Evolutionary conservation across 805 yeast genomes (phyloP), one percentile per base, ranked within the genome.

Genomic region (Starmerella lactis-condensi): DNA sequence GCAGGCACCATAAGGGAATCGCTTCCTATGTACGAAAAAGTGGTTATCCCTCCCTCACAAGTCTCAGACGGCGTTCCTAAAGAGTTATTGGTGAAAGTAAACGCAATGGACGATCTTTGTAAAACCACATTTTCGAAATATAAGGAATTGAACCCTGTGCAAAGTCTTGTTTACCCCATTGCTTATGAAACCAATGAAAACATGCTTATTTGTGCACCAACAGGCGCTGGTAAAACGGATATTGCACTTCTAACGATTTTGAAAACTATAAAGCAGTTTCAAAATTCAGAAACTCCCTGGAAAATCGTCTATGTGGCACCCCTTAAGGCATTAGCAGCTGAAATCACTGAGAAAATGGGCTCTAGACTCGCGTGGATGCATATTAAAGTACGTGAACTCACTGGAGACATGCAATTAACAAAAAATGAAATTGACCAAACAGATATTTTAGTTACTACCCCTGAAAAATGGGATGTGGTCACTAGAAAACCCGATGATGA

Each of bases 201-300:
- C 47, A 78, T 89, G 93, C 58, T 83, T 30, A 81, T 83, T 4
- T 83, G 95, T 68, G 94, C 95, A 0, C 95, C 95, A 1, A 83
- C 95, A 0, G 95, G 95, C 63, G 93, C 95, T 5, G 95, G 95
- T 66, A 83, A 83, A 50, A 83, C 95, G 0, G 94, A 83, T 52
- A 85, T 83, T 17, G 95, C 95, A 0, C 54, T 83, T 36, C 57
- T 83, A 23, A 61, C 94, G 0, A 71, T 83, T 39, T 57, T 83
- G 31, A 85, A 76, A 45, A 68, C 89, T 0, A 72, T 85, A 10
- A 67, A 16, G 12, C n/a, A 23, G 7, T 6, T 22, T 17, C 31
- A 11, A 9, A 7, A 18, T 17, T 76, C 73, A 41, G 79, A 74
- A 42, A 85, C 6, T 7, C 11, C 74, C 38, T 89, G 85, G 54